Evolutionary conservation across 352 stramenopile species (phyloP).

Genomic region (Peronosclerospora sorghi): DNA sequence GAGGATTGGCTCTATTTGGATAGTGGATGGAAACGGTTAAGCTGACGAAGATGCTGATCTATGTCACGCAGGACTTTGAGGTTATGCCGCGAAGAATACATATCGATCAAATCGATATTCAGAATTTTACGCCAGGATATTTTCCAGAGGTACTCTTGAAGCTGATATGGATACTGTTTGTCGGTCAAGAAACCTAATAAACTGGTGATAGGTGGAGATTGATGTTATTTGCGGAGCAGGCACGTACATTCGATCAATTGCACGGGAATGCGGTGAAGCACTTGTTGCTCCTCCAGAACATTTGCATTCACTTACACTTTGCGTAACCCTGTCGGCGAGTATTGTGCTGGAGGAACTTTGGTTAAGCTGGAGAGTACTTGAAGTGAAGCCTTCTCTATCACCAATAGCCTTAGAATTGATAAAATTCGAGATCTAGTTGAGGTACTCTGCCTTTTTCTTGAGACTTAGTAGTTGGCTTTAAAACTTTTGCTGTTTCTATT

Average conservation of each 20-base stretch:
- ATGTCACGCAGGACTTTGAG: conserved; percentile 31
- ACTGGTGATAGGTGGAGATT: conserved; percentile 22
- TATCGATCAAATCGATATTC: conserved; percentile 51
- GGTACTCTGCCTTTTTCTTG: conserved; percentile 10
- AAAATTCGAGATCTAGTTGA: conserved; percentile 30
- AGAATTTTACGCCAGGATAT: conserved; percentile 31
- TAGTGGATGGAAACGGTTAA: not conserved
- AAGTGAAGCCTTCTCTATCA: conserved; percentile 45
- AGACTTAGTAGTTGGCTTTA: not conserved
- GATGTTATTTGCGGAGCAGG: conserved; percentile 54
- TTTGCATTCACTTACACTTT: conserved; percentile 14
- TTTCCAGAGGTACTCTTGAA: conserved; percentile 38
- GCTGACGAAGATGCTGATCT: conserved; percentile 4
- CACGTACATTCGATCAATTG: conserved; percentile 84
- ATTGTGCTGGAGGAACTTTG: conserved; percentile 57
- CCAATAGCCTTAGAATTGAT: conserved; percentile 48
- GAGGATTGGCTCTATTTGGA: conserved; percentile 9
- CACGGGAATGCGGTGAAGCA: conserved; percentile 70
- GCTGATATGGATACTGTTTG: not conserved
- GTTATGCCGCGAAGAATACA: conserved; percentile 46
- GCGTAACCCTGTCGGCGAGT: conserved; percentile 23
- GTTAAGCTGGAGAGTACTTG: conserved; percentile 46
- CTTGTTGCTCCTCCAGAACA: conserved; percentile 26
- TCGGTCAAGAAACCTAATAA: conserved; percentile 1
- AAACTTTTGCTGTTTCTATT: conserved; percentile 1